Evolutionary conservation across 2,329 filamentous ascomycete genomes (phyloP), one percentile per base, ranked within the genome.

Genomic region (Pleoardoris graminearum): DNA sequence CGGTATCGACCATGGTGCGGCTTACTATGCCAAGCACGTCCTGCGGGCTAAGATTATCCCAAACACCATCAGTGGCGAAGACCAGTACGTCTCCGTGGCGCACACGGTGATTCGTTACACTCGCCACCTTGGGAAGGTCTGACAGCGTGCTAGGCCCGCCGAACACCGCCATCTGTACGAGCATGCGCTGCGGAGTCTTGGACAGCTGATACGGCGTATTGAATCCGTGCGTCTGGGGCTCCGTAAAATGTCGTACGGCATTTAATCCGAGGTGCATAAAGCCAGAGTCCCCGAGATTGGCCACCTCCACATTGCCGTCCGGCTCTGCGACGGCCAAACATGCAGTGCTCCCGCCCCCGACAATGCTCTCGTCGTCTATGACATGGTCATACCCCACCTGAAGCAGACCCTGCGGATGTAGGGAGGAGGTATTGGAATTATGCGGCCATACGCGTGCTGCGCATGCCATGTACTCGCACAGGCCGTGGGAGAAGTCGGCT

Each of bases 151-250:
- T 70, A 4, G 72, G 69, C 1, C 83, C 80, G 38, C 93, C 93
- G 71, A 96, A 97, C 23, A 90, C 84, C 11, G 86, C 85, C 64
- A 91, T 88, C 65, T 94, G 89, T 19, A 85, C 84, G 51, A 91
- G 82, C 75, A 96, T 87, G 62, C 83, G 85, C 3, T 88, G 84
- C 0, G 94, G 93, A 7, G 97, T 87, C 48, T 96, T 86, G 48
- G 91, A 93, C 35, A 99, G 83, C 73, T 99, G 94, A 69, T 90
- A 99, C 0, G 94, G 94, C 0, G 94, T 97, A 75, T 99, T 99
- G 82, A 99, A 99, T 37, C 88, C 91, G 73, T 99, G 94, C 0
- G 91, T 97, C 75, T 99, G 94, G 21, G 91, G 88, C 42, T 86
- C 83, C 1, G 91, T 96, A 68, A 86, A 87, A 50, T 88, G 84